These are phyloP conservation scores for Tubosaeta brunneosetosa DNA, from an alignment of 768 basidiomycete genomes.

Conservation along the genomic window DNA sequence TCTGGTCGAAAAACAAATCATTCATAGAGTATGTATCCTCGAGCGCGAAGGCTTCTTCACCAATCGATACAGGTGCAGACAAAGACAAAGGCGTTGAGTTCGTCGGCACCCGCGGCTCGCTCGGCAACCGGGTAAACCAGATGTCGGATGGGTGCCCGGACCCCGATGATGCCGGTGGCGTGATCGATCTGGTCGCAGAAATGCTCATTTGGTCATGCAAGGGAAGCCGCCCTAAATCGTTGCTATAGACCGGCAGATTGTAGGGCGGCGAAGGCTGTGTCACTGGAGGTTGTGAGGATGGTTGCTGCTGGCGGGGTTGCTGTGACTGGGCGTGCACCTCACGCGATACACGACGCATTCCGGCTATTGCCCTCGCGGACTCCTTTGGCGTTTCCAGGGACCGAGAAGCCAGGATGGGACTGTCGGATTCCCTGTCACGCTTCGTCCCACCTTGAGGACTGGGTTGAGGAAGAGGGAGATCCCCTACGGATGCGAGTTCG, in stretches of 20 bases:
- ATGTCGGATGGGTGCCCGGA: conserved; percentile 5
- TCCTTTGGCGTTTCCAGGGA: conserved; percentile 10
- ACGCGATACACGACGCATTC: conserved; percentile 33
- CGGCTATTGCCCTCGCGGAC: conserved; percentile 27
- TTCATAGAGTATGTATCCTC: conserved; percentile 17
- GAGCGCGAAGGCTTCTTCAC: conserved; percentile 2
- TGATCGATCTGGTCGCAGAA: background rate
- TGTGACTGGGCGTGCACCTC: conserved; percentile 16
- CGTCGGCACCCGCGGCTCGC: background rate
- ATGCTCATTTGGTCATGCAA: conserved; percentile 32
- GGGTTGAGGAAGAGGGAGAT: conserved; percentile 59
- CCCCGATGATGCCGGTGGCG: background rate
- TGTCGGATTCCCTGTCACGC: conserved; percentile 59
- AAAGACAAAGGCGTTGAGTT: background rate
- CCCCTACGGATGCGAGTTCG: conserved; percentile 67
- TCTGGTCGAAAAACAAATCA: conserved; percentile 19
- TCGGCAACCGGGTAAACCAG: conserved; percentile 19
- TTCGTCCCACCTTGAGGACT: conserved; percentile 52
- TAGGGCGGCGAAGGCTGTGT: conserved; percentile 17
- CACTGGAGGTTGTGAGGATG: conserved; percentile 4
- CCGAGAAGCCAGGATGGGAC: conserved; percentile 26
- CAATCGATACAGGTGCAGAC: background rate
- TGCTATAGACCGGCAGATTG: conserved; percentile 51
- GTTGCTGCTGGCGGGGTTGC: conserved; percentile 2
- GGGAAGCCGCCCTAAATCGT: conserved; percentile 55